Conservation (phyloP, 106 monocot genomes). For the Dioscorea zingiberensis region DNA sequence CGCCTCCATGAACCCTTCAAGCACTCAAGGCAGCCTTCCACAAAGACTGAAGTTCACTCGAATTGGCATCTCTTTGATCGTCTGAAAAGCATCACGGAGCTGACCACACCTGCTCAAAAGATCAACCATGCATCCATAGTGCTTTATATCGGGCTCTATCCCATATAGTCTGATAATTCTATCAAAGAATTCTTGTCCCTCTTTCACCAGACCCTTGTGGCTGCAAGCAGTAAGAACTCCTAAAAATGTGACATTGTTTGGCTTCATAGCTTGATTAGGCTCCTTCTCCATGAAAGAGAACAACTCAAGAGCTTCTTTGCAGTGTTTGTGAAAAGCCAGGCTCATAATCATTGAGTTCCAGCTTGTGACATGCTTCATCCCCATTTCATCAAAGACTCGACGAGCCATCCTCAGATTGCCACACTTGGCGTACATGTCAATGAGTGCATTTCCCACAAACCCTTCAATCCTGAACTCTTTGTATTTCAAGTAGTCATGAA, state of each 20-base stretch:
- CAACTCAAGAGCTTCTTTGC: conserved; percentile 45
- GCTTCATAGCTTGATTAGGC: conserved; percentile 2
- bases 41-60: conserved; percentile 37
- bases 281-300: conserved; percentile 52
- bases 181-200: conserved; percentile 40
- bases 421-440: conserved; percentile 80
- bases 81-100: conserved; percentile 42
- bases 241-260: conserved; percentile 54
- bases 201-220: conserved; percentile 48
- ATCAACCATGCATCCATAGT: conserved; percentile 84
- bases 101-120: conserved; percentile 47
- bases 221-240: conserved; percentile 63
- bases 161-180: conserved; percentile 42
- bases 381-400: conserved; percentile 53
- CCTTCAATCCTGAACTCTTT: conserved; percentile 41
- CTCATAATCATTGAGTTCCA: conserved; percentile 82
- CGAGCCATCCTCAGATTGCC: conserved; percentile 37
- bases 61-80: conserved; percentile 51
- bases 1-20: conserved; percentile 41
- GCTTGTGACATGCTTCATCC: conserved; percentile 51
- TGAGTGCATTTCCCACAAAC: conserved; percentile 54
- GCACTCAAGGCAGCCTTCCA: conserved; percentile 61
- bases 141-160: conserved; percentile 61
- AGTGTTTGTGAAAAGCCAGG: conserved; percentile 49
- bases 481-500: conserved; percentile 35